These are phyloP conservation scores for Fusarium oligoseptatum DNA, from an alignment of 2,329 filamentous ascomycete species.

Conservation along the genomic window DNA sequence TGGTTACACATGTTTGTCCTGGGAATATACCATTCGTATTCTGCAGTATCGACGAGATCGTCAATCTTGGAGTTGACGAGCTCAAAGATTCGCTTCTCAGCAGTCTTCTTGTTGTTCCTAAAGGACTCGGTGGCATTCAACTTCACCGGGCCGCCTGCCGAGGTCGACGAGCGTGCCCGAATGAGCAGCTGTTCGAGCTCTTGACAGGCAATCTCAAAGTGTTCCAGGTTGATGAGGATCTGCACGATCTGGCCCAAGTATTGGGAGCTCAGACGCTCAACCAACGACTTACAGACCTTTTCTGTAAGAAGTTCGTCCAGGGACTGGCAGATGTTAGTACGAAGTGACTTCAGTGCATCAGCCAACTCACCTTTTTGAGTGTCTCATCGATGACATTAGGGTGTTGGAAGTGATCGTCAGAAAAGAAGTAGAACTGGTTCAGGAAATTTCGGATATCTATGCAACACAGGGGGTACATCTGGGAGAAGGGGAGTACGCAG, in stretches of 20 bases:
- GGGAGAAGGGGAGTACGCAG: slow-evolving; percentile 95
- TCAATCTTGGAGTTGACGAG: slow-evolving; percentile 99
- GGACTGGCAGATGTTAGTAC: slow-evolving; percentile 67
- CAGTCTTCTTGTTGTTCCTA: slow-evolving; percentile 90
- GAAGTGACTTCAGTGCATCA: rapidly evolving
- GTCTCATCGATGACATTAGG: slow-evolving; percentile 92
- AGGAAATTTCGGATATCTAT: slow-evolving; percentile 98
- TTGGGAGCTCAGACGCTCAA: slow-evolving; percentile 89
- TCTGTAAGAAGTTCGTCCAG: slow-evolving; percentile 94
- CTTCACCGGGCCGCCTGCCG: slow-evolving; percentile 82
- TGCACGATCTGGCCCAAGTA: slow-evolving; percentile 98
- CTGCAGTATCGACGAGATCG: slow-evolving; percentile 94
- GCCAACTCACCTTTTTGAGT: slow-evolving; percentile 73
- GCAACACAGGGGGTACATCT: slow-evolving; percentile 99
- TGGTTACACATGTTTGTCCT: background rate
- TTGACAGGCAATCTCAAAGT: slow-evolving; percentile 93
- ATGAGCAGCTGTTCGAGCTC: slow-evolving; percentile 91
- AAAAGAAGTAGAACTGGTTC: slow-evolving; percentile 98
- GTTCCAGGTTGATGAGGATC: slow-evolving; percentile 96
- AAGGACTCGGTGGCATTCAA: slow-evolving; percentile 90
- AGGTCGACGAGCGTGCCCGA: slow-evolving; percentile 84
- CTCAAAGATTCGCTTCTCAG: slow-evolving; percentile 98
- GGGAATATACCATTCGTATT: slow-evolving; percentile 85
- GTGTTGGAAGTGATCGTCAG: slow-evolving; percentile 94
- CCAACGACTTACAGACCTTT: slow-evolving; percentile 90